Evolutionary conservation across 495 filamentous ascomycete genomes (phyloP).

Genomic region (Thermothielavioides terrestris): DNA sequence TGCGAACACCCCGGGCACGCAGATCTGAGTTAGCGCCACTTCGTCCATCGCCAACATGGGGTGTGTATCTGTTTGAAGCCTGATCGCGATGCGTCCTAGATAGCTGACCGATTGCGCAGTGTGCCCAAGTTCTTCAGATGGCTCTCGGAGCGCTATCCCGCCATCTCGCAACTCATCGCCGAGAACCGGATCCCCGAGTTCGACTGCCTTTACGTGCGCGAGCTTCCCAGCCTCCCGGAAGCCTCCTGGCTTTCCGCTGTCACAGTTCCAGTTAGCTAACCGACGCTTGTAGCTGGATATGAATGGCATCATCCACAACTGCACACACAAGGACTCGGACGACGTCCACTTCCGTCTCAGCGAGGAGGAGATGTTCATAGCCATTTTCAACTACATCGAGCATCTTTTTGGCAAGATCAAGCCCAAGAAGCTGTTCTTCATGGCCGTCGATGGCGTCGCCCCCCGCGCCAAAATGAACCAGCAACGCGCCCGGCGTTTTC

Average conservation of each 20-base stretch:
- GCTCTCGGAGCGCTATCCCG: conserved; percentile 97
- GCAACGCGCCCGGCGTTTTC: conserved; percentile 89
- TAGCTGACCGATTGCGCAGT: conserved; percentile 47
- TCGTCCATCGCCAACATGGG: conserved; percentile 20
- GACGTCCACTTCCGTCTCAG: conserved; percentile 86
- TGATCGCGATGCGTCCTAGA: neutral
- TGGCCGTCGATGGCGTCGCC: conserved; percentile 97
- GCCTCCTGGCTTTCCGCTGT: neutral
- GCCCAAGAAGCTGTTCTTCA: conserved; percentile 96
- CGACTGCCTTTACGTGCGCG: conserved; percentile 79
- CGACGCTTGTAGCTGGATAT: conserved; percentile 63
- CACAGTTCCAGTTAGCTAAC: conserved; percentile 11
- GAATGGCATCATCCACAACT: conserved; percentile 99
- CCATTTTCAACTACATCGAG: conserved; percentile 99
- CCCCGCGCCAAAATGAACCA: conserved; percentile 99
- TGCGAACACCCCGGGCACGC: neutral
- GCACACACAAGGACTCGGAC: conserved; percentile 91
- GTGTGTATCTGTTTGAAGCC: conserved; percentile 7
- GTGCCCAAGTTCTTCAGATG: conserved; percentile 91
- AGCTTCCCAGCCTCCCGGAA: conserved; percentile 6
- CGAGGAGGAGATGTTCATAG: conserved; percentile 98
- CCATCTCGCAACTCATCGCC: conserved; percentile 96
- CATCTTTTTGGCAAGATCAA: conserved; percentile 98
- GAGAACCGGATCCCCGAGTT: conserved; percentile 99
- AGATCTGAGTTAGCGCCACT: neutral